Percentiles rank a stretch among this genome's conserved stretches.
These are phyloP conservation scores for Coriaria nepalensis DNA, from an alignment of 306 rosid species.

Conservation along the genomic window DNA sequence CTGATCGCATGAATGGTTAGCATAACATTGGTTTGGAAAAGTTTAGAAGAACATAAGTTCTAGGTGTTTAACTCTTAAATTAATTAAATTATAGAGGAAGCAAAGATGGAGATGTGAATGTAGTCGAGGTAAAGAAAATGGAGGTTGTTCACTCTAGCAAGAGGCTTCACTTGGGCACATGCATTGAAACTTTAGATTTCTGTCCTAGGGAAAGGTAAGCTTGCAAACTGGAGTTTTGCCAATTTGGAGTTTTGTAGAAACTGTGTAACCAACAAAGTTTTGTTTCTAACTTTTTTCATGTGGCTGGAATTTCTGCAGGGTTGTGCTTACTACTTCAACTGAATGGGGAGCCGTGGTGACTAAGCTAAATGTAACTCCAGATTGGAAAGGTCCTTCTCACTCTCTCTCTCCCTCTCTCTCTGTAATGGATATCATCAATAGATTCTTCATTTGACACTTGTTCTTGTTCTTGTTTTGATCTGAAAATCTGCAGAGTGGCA, in stretches of 20 bases:
- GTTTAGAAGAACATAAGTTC: neutral
- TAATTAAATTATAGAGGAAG: slow-evolving; percentile 45
- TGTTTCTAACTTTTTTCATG: slow-evolving; percentile 4
- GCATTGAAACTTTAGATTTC: slow-evolving; percentile 57
- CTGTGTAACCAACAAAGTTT: too few relatives aligned
- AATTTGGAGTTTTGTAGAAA: too few relatives aligned
- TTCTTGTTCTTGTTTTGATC: neutral
- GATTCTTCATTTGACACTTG: neutral
- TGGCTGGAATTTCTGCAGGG: slow-evolving; percentile 31
- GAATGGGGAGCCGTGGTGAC: slow-evolving; percentile 90
- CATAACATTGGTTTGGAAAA: neutral
- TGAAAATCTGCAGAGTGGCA: slow-evolving; percentile 85
- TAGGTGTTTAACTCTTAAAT: neutral
- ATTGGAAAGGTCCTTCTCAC: slow-evolving; percentile 78
- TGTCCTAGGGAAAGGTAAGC: slow-evolving; percentile 83
- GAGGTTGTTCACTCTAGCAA: slow-evolving; percentile 68
- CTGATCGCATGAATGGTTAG: too few relatives aligned
- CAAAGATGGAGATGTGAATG: slow-evolving; percentile 87
- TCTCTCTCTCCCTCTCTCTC: slow-evolving; percentile 4
- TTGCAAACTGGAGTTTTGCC: too few relatives aligned
- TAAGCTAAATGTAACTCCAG: slow-evolving; percentile 77
- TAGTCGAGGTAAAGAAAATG: slow-evolving; percentile 84
- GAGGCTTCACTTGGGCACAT: slow-evolving; percentile 80
- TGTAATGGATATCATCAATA: neutral
- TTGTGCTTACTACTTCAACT: slow-evolving; percentile 56